phyloP scores from a whole-genome alignment of 73 alveolate species.

The Tetrahymena elliotti region DNA sequence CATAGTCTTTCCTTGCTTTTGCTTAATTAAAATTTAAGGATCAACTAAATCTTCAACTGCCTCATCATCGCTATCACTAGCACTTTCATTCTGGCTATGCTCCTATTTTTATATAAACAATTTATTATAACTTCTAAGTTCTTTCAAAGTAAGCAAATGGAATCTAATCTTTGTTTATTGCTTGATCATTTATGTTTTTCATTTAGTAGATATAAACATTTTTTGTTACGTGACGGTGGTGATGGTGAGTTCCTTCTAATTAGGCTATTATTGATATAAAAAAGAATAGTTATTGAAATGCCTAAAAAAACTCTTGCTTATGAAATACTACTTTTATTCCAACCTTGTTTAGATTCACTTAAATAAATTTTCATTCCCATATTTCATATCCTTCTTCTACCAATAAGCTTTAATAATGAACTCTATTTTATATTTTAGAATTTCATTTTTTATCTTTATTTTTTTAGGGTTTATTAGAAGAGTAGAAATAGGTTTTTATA shows the following conservation, averaged over 20 bases:
- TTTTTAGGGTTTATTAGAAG: background rate
- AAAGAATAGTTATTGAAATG: background rate
- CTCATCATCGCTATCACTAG: background rate
- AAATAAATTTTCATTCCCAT: background rate
- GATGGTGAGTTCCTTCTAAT: background rate
- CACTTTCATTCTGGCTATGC: background rate
- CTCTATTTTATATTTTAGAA: background rate
- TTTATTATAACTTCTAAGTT: background rate
- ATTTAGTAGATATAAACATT: background rate
- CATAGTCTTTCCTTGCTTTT: slow-evolving; percentile 10
- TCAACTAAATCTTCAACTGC: background rate
- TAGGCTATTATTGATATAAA: background rate
- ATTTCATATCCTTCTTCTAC: too few relatives aligned
- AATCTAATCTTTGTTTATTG: background rate
- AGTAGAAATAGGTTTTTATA: background rate
- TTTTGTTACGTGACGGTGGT: background rate
- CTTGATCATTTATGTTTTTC: background rate
- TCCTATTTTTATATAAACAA: background rate
- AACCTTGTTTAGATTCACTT: background rate
- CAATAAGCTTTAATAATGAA: background rate
- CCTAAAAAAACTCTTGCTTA: background rate
- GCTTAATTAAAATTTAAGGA: background rate
- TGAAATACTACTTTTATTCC: background rate
- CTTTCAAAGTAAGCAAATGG: background rate
- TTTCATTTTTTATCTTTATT: too few relatives aligned